These are phyloP conservation scores for Candida ipomoeae DNA, from an alignment of 805 yeast genomes.

Conservation along the genomic window DNA sequence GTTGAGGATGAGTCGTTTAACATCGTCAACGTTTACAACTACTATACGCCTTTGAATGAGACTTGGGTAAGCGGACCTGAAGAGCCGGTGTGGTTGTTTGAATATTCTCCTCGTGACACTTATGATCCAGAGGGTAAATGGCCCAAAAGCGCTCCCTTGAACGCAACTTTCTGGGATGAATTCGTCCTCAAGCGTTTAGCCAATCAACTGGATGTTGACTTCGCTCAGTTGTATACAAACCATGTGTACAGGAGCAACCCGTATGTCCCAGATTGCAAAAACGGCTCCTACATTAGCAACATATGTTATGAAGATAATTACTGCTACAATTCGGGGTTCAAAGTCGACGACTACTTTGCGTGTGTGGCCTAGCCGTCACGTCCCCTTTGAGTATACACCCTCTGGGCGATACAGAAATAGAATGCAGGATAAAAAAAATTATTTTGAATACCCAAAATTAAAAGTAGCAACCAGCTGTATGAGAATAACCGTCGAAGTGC, in stretches of 20 bases:
- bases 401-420: background rate
- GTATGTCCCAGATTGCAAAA: slow-evolving; percentile 36
- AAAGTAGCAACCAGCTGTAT: no score
- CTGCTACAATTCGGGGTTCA: slow-evolving; percentile 16
- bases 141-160: slow-evolving; percentile 58
- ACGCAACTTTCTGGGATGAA: slow-evolving; percentile 64
- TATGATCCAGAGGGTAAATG: slow-evolving; percentile 50
- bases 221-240: slow-evolving; percentile 49
- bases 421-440: background rate
- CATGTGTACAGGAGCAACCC: slow-evolving; percentile 55
- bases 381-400: background rate
- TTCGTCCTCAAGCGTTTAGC: slow-evolving; percentile 45
- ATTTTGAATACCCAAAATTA: background rate
- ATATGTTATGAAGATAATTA: slow-evolving; percentile 15
- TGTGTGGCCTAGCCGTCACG: slow-evolving; percentile 6
- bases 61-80: slow-evolving; percentile 49
- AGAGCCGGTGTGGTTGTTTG: slow-evolving; percentile 61
- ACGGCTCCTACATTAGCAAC: slow-evolving; percentile 9
- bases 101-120: slow-evolving; percentile 60
- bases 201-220: slow-evolving; percentile 30
- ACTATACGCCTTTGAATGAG: slow-evolving; percentile 55
- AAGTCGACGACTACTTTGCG: slow-evolving; percentile 13
- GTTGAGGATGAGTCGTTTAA: slow-evolving; percentile 59
- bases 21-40: slow-evolving; percentile 56
- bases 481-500: background rate